Evolutionary conservation across 805 yeast species (phyloP), one percentile per base, ranked within the genome.

Genomic region (Hermanozyma aechmeae): DNA sequence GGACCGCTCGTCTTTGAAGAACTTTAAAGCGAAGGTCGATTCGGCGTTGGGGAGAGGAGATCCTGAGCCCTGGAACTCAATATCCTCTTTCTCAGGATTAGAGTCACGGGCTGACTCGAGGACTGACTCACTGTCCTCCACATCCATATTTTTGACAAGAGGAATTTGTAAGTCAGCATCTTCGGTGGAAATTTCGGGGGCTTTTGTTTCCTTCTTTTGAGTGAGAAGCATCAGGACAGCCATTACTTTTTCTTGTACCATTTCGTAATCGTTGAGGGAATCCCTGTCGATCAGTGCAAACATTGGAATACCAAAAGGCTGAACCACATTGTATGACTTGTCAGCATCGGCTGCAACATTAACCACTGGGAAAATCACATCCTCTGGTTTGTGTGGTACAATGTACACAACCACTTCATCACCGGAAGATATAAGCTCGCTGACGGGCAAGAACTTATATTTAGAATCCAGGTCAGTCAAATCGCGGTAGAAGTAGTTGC

Each of bases 231-330:
- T n/a, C n/a, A n/a, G n/a, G n/a, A n/a, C n/a, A n/a, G n/a, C n/a
- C n/a, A n/a, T n/a, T n/a, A n/a, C n/a, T n/a, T n/a, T n/a, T n/a
- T n/a, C n/a, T n/a, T n/a, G n/a, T n/a, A n/a, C n/a, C n/a, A n/a
- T n/a, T n/a, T n/a, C n/a, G n/a, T n/a, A n/a, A n/a, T n/a, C n/a
- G n/a, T n/a, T n/a, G n/a, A n/a, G n/a, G n/a, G n/a, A n/a, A n/a
- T n/a, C n/a, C n/a, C n/a, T n/a, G n/a, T n/a, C n/a, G n/a, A n/a
- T n/a, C n/a, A n/a, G n/a, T n/a, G 86, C 60, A 40, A 86, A 76
- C 42, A 84, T 73, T 3, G 97, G 97, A 1, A 77, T 50, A 2
- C 86, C 93, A 54, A 85, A 81, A 1, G 76, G 53, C 24, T 63
- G 63, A 1, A 67, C 61, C 9, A 56, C 47, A 8, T 52, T 51